These are phyloP conservation scores for Capniomyces stellatus DNA, from an alignment of 371 early-diverging fungal genomes.

Conservation along the genomic window DNA sequence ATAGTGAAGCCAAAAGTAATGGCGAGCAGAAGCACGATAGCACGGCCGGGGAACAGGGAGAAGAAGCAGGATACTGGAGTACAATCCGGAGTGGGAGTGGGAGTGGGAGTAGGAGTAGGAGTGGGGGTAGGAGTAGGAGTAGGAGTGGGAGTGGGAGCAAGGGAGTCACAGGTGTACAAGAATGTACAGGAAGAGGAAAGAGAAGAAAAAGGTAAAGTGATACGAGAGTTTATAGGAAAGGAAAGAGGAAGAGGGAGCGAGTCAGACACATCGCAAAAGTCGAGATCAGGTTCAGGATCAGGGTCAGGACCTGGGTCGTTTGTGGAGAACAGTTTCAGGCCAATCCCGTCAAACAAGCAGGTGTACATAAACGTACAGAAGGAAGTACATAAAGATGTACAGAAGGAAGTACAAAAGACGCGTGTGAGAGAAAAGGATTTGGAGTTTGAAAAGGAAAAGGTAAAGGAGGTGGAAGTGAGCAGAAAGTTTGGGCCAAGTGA, in stretches of 20 bases:
- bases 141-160: too few species aligned
- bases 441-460: not conserved
- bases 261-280: not conserved
- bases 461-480: too few species aligned
- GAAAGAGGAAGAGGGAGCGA: not conserved
- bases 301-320: slow-evolving; percentile 9
- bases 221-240: too few species aligned
- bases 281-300: slow-evolving; percentile 8
- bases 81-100: too few species aligned
- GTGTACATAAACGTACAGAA: not conserved
- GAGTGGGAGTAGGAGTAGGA: too few species aligned
- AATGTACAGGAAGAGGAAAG: too few species aligned
- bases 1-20: slow-evolving; percentile 18
- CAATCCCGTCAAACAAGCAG: not conserved
- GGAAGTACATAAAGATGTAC: too few species aligned
- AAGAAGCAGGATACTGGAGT: not conserved
- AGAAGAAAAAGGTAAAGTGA: too few species aligned
- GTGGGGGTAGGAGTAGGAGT: too few species aligned
- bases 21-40: slow-evolving; percentile 20
- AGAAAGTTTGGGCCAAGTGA: slow-evolving; percentile 34
- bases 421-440: not conserved
- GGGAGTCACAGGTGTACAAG: too few species aligned
- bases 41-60: slow-evolving; percentile 1
- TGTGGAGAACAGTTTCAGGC: slow-evolving; percentile 3
- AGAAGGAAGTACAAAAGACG: not conserved